Evolutionary conservation across 169 alveolate genomes (phyloP), one percentile per base, ranked within the genome.

Genomic region (Plasmodium vinckei): DNA sequence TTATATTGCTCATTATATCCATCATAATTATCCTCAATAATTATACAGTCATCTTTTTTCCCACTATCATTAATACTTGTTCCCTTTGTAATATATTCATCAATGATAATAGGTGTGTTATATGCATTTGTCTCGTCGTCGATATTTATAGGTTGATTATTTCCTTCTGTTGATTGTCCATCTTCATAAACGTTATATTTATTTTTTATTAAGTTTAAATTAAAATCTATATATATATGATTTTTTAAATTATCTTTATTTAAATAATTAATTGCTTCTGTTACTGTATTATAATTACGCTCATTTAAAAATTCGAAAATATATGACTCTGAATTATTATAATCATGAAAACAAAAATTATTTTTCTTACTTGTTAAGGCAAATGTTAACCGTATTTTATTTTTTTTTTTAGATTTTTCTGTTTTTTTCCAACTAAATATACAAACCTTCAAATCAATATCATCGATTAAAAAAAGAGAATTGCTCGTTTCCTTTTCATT

Each of bases 361-460:
- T 77, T 77, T 61, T 77, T 77, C 1, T 25, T 77, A 56, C 25
- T 65, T 46, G 77, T 77, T 77, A 87, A 79, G n/a, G 93, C 90
- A 67, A 93, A 93, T 9, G 95, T 82, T 23, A 93, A 68, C n/a
- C 96, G 77, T 33, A 92, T 94, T 87, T 93, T 93, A 19, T 92
- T 89, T 6, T 84, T 88, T 75, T 93, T 93, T 79, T 93, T 93
- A 0, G 96, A 91, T 60, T 93, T 93, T 68, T 93, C 96, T 12
- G 93, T 92, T 61, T 90, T 73, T 23, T 73, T 82, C 96, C 96
- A 93, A 79, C 92, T 92, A 21, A 93, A 68, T 56, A 93, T 33
- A 33, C 93, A 77, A 23, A 77, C 17, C 25, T 77, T 77, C 7
- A 77, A 51, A 39, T 77, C 88, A n/a, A 77, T 61, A 23, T 77